These are phyloP conservation scores for Talaromyces amestolkiae DNA, from an alignment of 2,329 filamentous ascomycete species.

Conservation along the genomic window DNA sequence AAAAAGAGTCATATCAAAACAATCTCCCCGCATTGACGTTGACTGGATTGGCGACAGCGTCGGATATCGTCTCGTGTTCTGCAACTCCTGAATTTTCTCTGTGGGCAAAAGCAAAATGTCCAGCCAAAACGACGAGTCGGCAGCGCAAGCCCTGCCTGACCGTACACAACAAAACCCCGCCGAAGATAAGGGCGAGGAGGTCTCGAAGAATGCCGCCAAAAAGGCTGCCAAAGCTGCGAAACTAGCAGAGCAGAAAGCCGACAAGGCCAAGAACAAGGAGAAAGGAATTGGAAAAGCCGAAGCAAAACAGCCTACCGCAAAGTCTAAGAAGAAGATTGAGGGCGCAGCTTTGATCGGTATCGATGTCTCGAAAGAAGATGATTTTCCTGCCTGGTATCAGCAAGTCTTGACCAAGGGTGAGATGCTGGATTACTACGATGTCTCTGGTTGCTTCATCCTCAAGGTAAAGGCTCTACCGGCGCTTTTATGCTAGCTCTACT, in stretches of 20 bases:
- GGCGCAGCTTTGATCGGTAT: constrained; percentile 76
- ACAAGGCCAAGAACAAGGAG: constrained; percentile 38
- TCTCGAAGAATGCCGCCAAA: constrained; percentile 46
- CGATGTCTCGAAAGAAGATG: constrained; percentile 76
- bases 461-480: constrained; percentile 51
- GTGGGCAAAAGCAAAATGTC: constrained; percentile 17
- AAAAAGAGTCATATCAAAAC: constrained; percentile 8
- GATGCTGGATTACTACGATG: constrained; percentile 97
- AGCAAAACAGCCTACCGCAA: constrained; percentile 44
- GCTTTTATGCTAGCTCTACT: constrained; percentile 4
- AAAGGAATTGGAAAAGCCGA: constrained; percentile 45
- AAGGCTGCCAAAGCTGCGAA: constrained; percentile 51
- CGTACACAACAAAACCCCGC: constrained; percentile 40
- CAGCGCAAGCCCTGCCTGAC: constrained; percentile 38
- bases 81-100: neutral
- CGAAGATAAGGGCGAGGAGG: constrained; percentile 33
- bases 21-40: constrained; percentile 3
- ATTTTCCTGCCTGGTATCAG: constrained; percentile 95
- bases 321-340: constrained; percentile 56
- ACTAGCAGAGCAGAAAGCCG: constrained; percentile 43
- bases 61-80: neutral
- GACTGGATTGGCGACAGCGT: constrained; percentile 3
- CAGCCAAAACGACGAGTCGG: constrained; percentile 25
- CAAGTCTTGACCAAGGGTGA: constrained; percentile 96
- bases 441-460: constrained; percentile 95